These are phyloP conservation scores for Sclerotiophoma versabilis DNA, from an alignment of 2,329 filamentous ascomycete species.

Conservation along the genomic window DNA sequence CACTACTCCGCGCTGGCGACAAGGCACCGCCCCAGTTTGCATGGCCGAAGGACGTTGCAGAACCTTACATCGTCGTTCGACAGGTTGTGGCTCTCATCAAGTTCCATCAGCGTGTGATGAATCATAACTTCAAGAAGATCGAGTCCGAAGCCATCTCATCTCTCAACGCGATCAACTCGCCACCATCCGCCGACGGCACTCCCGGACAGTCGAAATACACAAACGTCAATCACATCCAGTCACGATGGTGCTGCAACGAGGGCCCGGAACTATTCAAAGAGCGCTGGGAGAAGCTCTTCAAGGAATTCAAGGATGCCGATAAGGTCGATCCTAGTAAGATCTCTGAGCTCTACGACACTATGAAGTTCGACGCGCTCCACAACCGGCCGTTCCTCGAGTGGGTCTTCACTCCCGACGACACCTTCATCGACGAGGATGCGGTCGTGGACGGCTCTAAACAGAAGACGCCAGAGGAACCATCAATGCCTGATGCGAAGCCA, in stretches of 20 bases:
- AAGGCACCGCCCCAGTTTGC: constrained; percentile 94
- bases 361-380: constrained; percentile 99
- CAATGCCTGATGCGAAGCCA: constrained; percentile 25
- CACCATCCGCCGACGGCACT: constrained; percentile 43
- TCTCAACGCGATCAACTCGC: constrained; percentile 55
- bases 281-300: constrained; percentile 97
- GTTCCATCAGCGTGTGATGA: constrained; percentile 94
- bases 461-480: constrained; percentile 35
- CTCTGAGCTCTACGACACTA: constrained; percentile 97
- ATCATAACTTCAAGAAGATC: constrained; percentile 86
- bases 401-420: constrained; percentile 88
- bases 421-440: constrained; percentile 72
- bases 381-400: constrained; percentile 97
- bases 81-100: constrained; percentile 97
- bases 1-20: constrained; percentile 87
- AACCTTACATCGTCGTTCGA: constrained; percentile 90
- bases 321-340: constrained; percentile 99
- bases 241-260: constrained; percentile 95
- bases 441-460: constrained; percentile 46
- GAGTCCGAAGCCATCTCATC: constrained; percentile 70
- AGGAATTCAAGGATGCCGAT: constrained; percentile 94
- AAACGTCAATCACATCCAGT: constrained; percentile 68
- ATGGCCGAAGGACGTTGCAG: constrained; percentile 94
- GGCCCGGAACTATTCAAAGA: constrained; percentile 94
- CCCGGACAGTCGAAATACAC: constrained; percentile 47